Percentiles rank a stretch among this genome's conserved stretches.
Conservation (phyloP, 306 rosid genomes). For the Aeschynomene evenia region DNA sequence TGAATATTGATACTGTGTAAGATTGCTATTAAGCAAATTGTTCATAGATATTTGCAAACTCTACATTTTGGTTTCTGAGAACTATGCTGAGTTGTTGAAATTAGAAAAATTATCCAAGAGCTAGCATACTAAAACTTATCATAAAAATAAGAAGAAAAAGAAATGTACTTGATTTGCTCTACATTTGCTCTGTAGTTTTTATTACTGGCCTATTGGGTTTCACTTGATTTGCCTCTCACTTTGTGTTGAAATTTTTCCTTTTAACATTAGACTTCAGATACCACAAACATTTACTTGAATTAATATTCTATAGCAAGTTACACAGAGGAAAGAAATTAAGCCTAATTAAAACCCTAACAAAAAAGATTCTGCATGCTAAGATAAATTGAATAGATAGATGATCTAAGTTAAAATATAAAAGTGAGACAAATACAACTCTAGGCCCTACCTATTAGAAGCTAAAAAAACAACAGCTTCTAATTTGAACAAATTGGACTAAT, state of each 20-base stretch:
- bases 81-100: too few species aligned
- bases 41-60: not conserved
- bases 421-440: not conserved
- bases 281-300: not conserved
- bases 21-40: not conserved
- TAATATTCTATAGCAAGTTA: not conserved
- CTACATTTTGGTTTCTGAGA: too few species aligned
- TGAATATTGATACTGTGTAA: not conserved
- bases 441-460: constrained; percentile 12
- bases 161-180: too few species aligned
- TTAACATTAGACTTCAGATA: constrained; percentile 2
- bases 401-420: not conserved
- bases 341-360: not conserved
- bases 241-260: constrained; percentile 3
- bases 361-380: not conserved
- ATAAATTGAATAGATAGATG: constrained; percentile 1
- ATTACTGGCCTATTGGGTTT: too few species aligned
- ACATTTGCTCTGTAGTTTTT: too few species aligned
- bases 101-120: too few species aligned
- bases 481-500: not conserved
- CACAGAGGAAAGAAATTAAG: not conserved
- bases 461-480: constrained; percentile 33
- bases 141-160: too few species aligned
- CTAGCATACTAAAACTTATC: too few species aligned
- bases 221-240: too few species aligned